Percentiles rank a stretch among this genome's conserved stretches.
These are phyloP conservation scores for Stramenopiles sp. DNA, from an alignment of 352 stramenopile genomes.

Conservation along the genomic window DNA sequence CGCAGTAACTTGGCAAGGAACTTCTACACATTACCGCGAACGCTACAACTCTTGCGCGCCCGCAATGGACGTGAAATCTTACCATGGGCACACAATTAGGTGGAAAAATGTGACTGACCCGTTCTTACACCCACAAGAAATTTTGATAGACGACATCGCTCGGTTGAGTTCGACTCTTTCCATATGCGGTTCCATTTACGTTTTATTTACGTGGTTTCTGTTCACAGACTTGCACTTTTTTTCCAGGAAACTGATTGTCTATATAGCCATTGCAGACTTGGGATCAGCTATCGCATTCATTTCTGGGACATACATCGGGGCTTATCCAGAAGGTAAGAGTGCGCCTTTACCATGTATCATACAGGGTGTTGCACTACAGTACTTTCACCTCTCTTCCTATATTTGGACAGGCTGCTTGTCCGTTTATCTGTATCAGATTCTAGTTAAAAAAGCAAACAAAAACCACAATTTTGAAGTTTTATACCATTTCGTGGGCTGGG, in stretches of 20 bases:
- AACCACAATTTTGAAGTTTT: not conserved
- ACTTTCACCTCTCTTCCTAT: not conserved
- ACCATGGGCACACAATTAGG: not conserved
- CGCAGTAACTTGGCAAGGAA: too few species aligned
- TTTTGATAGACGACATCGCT: not conserved
- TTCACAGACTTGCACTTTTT: slow-evolving; percentile 9
- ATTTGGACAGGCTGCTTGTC: not conserved
- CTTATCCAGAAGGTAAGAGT: not conserved
- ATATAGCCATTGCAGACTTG: not conserved
- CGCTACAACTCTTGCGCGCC: too few species aligned
- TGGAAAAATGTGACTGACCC: not conserved
- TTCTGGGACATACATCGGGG: not conserved
- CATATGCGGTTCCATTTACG: not conserved
- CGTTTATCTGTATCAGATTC: slow-evolving; percentile 2
- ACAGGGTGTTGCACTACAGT: not conserved
- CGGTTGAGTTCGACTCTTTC: not conserved
- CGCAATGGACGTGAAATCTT: not conserved
- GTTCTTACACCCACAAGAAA: not conserved
- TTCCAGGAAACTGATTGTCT: not conserved
- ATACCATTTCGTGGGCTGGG: slow-evolving; percentile 4
- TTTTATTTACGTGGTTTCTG: slow-evolving; percentile 6
- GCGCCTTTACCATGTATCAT: not conserved
- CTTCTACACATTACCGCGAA: too few species aligned
- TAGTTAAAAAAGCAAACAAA: not conserved
- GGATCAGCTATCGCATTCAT: not conserved